Conservation (phyloP, 352 stramenopile genomes). For the Elongisporangium prolatum region DNA sequence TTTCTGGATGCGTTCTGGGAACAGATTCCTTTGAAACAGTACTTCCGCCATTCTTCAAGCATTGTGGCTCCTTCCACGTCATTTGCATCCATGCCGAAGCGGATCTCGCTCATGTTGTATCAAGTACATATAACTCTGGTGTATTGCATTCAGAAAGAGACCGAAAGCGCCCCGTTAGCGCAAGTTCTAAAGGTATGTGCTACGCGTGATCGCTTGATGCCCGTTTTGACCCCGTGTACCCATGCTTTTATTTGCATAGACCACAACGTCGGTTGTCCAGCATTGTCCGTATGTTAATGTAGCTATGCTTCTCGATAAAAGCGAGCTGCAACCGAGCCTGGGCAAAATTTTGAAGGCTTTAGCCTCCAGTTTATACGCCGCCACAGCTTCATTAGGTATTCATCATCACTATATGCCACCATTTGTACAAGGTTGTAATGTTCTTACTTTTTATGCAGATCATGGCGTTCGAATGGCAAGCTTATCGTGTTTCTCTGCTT, state of each 20-base stretch:
- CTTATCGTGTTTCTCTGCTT: constrained; percentile 69
- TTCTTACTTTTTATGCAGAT: constrained; percentile 24
- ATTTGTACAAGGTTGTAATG: neutral
- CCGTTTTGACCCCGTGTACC: too few relatives aligned
- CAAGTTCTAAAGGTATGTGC: constrained; percentile 69
- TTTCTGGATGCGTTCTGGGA: constrained; percentile 83
- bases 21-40: constrained; percentile 77
- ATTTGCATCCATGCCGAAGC: constrained; percentile 83
- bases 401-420: neutral
- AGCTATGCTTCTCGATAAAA: constrained; percentile 35
- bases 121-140: constrained; percentile 80
- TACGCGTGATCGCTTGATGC: too few relatives aligned
- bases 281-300: constrained; percentile 77
- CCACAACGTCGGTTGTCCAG: constrained; percentile 62
- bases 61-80: constrained; percentile 49
- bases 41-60: constrained; percentile 56
- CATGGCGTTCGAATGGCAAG: constrained; percentile 76
- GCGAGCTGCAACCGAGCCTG: constrained; percentile 45
- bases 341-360: constrained; percentile 62
- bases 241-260: constrained; percentile 28
- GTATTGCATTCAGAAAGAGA: constrained; percentile 80
- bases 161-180: constrained; percentile 42
- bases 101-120: constrained; percentile 79
- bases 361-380: constrained; percentile 62
- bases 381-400: constrained; percentile 50